These are phyloP conservation scores for Solanum tacnaense DNA, from an alignment of 257 asterid genomes.

Conservation along the genomic window DNA sequence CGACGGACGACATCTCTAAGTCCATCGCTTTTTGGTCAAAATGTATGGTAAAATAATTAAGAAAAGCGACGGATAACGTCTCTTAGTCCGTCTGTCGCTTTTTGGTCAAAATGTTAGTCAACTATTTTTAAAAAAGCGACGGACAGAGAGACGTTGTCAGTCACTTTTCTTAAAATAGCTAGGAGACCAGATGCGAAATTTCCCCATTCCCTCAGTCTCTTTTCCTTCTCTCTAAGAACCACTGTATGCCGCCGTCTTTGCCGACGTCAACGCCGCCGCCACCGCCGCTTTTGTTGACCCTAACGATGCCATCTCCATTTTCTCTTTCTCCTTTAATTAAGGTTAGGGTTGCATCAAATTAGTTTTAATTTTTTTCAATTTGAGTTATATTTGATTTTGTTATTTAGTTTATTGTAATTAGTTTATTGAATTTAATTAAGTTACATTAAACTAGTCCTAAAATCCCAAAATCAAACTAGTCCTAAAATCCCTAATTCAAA, in stretches of 20 bases:
- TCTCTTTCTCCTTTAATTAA: neutral
- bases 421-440: too few species aligned
- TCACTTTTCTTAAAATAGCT: neutral
- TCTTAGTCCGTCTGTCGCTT: neutral
- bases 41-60: too few species aligned
- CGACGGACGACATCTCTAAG: too few species aligned
- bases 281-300: too few species aligned
- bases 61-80: neutral
- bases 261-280: accelerated
- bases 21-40: too few species aligned
- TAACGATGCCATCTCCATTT: too few species aligned
- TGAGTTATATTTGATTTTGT: neutral
- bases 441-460: neutral
- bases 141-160: neutral
- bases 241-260: neutral
- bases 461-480: too few species aligned
- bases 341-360: neutral
- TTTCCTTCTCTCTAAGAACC: neutral
- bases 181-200: neutral
- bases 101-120: too few species aligned
- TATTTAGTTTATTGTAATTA: too few species aligned
- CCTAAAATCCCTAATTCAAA: too few species aligned
- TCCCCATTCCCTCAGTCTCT: neutral
- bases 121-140: neutral
- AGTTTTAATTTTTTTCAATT: neutral